phyloP scores from a whole-genome alignment of 495 filamentous ascomycete genomes.

The Cercophora newfieldiana region DNA sequence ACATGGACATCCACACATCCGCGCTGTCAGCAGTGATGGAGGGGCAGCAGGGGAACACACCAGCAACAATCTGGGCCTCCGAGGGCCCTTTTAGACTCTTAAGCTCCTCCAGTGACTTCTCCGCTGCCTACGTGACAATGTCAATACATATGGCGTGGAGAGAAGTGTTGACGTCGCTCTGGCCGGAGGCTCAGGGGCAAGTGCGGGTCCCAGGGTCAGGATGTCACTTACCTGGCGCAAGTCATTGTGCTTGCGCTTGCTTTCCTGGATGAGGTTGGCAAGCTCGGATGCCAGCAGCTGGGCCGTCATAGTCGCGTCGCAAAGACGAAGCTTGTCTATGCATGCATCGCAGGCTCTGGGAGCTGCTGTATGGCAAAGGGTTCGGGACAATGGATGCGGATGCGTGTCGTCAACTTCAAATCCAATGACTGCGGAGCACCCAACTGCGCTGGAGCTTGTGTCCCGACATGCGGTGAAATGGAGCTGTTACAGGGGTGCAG shows the following conservation, averaged over 20 bases:
- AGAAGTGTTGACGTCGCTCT: not conserved
- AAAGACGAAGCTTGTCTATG: not conserved
- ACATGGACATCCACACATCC: not conserved
- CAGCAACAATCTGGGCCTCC: conserved; percentile 80
- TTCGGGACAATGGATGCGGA: conserved; percentile 9
- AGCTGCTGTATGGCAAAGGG: not conserved
- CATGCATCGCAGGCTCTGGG: not conserved
- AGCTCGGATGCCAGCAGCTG: conserved; percentile 89
- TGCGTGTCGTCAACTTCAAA: conserved; percentile 12
- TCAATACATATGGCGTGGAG: not conserved
- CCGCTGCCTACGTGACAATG: conserved; percentile 69
- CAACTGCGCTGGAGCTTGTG: not conserved
- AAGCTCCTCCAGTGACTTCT: conserved; percentile 89
- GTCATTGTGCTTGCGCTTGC: conserved; percentile 88
- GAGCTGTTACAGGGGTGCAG: not conserved
- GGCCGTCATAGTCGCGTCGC: conserved; percentile 74
- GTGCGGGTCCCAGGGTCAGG: not conserved
- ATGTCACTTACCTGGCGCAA: conserved; percentile 67
- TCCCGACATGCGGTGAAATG: not conserved
- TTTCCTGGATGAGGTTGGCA: conserved; percentile 89
- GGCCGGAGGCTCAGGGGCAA: not conserved
- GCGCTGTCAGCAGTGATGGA: too few relatives aligned
- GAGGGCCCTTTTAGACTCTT: conserved; percentile 74
- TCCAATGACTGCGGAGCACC: not conserved
- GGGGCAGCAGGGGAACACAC: conserved; percentile 46